Percentiles rank a stretch among this genome's conserved stretches.
Conservation (phyloP, 305 asterid genomes). For the Lippia alba region DNA sequence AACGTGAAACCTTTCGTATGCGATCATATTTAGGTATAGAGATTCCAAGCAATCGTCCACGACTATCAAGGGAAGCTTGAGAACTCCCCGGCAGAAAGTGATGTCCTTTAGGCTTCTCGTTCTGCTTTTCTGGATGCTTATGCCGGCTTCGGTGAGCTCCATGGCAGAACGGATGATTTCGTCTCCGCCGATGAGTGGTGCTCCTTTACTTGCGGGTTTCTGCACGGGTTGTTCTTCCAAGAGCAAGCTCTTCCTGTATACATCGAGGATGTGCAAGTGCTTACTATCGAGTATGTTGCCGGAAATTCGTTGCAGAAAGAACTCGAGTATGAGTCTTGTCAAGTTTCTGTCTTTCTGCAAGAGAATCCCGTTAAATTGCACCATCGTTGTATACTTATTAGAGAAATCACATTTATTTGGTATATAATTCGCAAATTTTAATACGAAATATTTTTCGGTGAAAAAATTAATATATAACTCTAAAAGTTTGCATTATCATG, state of each 20-base stretch:
- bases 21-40: constrained; percentile 40
- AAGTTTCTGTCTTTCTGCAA: constrained; percentile 38
- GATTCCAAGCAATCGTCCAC: constrained; percentile 61
- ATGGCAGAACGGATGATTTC: constrained; percentile 53
- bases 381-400: too few species aligned
- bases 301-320: constrained; percentile 26
- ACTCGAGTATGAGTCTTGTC: constrained; percentile 32
- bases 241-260: constrained; percentile 37
- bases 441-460: too few species aligned
- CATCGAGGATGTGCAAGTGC: constrained; percentile 43
- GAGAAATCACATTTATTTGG: too few species aligned
- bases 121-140: constrained; percentile 37
- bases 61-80: constrained; percentile 46
- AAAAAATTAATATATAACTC: too few species aligned
- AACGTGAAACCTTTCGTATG: constrained; percentile 44
- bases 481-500: too few species aligned
- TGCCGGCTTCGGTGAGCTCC: constrained; percentile 63
- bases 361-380: too few species aligned
- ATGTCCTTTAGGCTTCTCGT: constrained; percentile 52
- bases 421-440: too few species aligned
- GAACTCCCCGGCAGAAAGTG: constrained; percentile 49
- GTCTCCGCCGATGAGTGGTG: constrained; percentile 19
- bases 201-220: neutral
- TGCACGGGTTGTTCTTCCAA: neutral
- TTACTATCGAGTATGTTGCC: constrained; percentile 7